Conservation (phyloP, 768 basidiomycete genomes). For the Cystofilobasidium macerans region DNA sequence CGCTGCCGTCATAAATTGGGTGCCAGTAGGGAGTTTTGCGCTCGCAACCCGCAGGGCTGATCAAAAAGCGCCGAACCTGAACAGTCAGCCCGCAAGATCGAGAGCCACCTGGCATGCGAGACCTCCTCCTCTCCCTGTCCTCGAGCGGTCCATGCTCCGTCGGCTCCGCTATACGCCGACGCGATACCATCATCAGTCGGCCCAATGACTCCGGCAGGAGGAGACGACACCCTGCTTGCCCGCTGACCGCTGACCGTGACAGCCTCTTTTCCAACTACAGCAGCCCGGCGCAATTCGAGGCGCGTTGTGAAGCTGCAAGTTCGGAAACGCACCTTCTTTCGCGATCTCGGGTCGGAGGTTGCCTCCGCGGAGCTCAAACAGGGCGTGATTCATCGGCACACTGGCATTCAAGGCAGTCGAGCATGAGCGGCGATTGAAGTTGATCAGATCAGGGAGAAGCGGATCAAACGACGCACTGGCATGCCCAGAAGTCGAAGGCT, state of each 20-base stretch:
- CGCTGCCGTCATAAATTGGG: slow-evolving; percentile 9
- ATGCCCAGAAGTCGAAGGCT: slow-evolving; percentile 93
- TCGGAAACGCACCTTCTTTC: slow-evolving; percentile 71
- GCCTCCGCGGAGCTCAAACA: slow-evolving; percentile 84
- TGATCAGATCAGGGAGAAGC: too few species aligned
- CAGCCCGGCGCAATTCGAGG: too few species aligned
- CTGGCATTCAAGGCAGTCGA: slow-evolving; percentile 41
- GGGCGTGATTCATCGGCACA: slow-evolving; percentile 74
- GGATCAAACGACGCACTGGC: slow-evolving; percentile 51
- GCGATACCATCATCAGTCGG: too few species aligned
- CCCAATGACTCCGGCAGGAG: too few species aligned
- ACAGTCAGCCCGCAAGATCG: neutral
- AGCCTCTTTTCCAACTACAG: too few species aligned
- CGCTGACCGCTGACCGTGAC: too few species aligned
- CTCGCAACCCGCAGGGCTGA: slow-evolving; percentile 14
- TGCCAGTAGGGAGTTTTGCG: slow-evolving; percentile 7
- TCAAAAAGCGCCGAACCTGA: neutral
- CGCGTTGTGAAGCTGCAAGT: too few species aligned
- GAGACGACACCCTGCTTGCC: too few species aligned
- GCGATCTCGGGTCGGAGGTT: slow-evolving; percentile 87
- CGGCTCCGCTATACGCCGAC: too few species aligned
- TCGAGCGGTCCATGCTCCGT: too few species aligned
- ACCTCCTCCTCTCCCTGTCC: too few species aligned
- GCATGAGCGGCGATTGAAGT: neutral
- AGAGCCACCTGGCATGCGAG: too few species aligned